A percentile compares a stretch with the other conserved stretches of the same genome.
These are phyloP conservation scores for Thermochaetoides dissita DNA, from an alignment of 2,329 filamentous ascomycete genomes.

Conservation along the genomic window DNA sequence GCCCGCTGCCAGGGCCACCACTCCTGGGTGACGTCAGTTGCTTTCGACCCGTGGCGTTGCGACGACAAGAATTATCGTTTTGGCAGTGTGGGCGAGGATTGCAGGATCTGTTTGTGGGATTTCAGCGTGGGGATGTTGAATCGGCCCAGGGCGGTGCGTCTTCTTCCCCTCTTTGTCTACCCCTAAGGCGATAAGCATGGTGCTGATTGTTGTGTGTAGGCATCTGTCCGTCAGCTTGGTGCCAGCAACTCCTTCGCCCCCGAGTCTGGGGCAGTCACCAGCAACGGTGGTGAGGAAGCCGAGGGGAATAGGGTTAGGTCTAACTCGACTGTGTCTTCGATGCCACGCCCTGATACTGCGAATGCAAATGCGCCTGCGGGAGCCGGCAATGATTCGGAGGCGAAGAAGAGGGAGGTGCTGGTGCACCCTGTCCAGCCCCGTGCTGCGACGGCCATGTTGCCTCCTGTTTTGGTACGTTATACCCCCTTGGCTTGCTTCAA, in stretches of 20 bases:
- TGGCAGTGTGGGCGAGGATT: conserved; percentile 90
- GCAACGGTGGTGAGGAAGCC: no score
- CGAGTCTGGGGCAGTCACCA: no score
- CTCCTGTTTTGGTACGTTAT: conserved; percentile 67
- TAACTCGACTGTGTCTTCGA: no score
- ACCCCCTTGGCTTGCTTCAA: neutral
- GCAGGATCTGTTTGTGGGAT: conserved; percentile 84
- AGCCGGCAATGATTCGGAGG: no score
- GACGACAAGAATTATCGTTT: conserved; percentile 93
- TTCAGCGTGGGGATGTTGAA: conserved; percentile 96
- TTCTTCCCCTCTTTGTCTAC: conserved; percentile 4
- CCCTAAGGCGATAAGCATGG: conserved; percentile 2
- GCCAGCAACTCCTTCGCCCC: conserved; percentile 22
- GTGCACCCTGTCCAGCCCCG: conserved; percentile 77
- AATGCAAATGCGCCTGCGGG: no score
- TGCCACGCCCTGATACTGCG: no score
- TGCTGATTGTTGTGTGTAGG: conserved; percentile 20
- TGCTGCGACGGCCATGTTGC: conserved; percentile 68
- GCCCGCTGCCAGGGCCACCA: conserved; percentile 90
- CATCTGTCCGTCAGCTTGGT: conserved; percentile 41
- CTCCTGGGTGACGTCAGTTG: conserved; percentile 86
- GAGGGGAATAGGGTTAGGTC: conserved; percentile 23
- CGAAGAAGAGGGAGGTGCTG: conserved; percentile 26
- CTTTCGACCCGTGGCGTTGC: conserved; percentile 94
- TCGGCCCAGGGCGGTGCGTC: conserved; percentile 60